phyloP scores from a whole-genome alignment of 108 stramenopile genomes.

The Skeletonema potamos region DNA sequence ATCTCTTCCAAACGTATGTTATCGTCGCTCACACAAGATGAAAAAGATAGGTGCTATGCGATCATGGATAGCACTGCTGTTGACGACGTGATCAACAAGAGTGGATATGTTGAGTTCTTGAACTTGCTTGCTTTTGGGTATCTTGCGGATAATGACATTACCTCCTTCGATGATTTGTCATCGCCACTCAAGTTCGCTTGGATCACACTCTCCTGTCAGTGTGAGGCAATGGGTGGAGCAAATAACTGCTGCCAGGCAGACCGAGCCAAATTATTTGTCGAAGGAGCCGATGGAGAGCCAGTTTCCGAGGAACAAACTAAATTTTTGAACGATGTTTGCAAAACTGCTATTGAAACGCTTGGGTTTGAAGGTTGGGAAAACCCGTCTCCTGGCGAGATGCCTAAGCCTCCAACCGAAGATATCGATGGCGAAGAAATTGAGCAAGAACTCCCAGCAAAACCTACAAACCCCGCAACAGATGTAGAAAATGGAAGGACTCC shows the following conservation, averaged over 20 bases:
- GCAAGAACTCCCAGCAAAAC: not conserved
- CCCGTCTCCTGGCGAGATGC: not conserved
- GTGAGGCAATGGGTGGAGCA: not conserved
- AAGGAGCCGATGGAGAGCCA: not conserved
- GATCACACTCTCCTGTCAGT: not conserved
- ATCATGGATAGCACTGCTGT: not conserved
- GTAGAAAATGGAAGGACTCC: not conserved
- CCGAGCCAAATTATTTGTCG: not conserved
- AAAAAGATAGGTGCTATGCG: not conserved
- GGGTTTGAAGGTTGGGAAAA: not conserved
- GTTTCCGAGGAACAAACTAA: not conserved
- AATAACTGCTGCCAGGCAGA: not conserved
- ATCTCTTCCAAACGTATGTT: not conserved
- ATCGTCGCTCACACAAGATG: not conserved
- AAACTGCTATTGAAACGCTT: not conserved
- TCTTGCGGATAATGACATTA: not conserved
- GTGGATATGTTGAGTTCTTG: not conserved
- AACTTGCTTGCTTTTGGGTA: not conserved
- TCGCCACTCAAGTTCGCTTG: not conserved
- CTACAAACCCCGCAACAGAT: not conserved
- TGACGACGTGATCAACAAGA: not conserved
- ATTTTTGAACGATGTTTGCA: not conserved
- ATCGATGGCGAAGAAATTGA: not conserved
- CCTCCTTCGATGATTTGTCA: not conserved
- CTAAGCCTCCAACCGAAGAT: not conserved